Conservation (phyloP, 1,284 basidiomycete genomes). For the Ceratobasidium sp. region DNA sequence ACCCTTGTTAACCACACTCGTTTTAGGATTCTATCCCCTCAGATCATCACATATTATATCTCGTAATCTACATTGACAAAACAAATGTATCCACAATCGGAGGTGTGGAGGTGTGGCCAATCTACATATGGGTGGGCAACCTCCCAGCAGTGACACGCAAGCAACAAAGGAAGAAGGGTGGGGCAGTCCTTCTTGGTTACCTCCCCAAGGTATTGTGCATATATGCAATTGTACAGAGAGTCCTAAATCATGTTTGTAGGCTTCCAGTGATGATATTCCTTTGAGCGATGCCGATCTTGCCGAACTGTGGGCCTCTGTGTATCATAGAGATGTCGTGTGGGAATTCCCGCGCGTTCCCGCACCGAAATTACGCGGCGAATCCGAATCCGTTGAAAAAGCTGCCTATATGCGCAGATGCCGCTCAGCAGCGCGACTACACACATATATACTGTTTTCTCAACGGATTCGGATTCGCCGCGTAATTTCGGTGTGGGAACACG, state of each 20-base stretch:
- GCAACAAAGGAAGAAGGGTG: no score
- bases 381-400: no score
- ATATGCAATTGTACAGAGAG: no score
- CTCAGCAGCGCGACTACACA: no score
- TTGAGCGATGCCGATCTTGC: neutral
- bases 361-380: no score
- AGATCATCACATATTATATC: neutral
- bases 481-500: no score
- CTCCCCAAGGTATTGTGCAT: neutral
- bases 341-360: no score
- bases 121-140: neutral
- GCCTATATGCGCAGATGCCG: no score
- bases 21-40: neutral
- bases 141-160: neutral
- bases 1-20: neutral
- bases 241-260: no score
- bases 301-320: neutral
- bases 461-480: no score
- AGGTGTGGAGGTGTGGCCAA: neutral
- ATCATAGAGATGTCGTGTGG: no score
- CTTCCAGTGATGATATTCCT: neutral
- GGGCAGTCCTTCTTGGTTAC: neutral
- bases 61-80: neutral
- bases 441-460: no score
- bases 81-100: neutral